A percentile compares a stretch with the other conserved stretches of the same genome.
phyloP scores from a whole-genome alignment of 192 early-diverging fungal species.

The Coemansia sp. region DNA sequence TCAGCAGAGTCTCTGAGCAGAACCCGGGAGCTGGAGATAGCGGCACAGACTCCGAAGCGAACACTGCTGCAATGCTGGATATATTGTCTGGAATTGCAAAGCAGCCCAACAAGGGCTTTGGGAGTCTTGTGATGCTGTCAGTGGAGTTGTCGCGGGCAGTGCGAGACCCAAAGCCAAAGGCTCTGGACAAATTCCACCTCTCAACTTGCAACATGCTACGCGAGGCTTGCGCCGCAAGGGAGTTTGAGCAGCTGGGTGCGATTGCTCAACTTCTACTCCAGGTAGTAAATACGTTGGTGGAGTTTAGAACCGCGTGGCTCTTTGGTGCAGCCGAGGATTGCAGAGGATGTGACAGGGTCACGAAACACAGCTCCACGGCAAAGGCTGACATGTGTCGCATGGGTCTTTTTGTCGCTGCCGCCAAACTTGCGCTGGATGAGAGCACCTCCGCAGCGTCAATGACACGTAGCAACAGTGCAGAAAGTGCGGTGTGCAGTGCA shows the following conservation, averaged over 20 bases:
- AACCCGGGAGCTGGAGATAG: background rate
- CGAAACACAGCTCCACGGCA: too few relatives aligned
- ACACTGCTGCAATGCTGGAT: slow-evolving; percentile 5
- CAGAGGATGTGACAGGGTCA: too few relatives aligned
- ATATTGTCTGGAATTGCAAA: slow-evolving; percentile 20
- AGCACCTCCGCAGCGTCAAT: background rate
- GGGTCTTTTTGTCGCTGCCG: slow-evolving; percentile 4
- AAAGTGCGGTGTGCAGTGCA: slow-evolving; percentile 4
- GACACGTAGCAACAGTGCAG: background rate
- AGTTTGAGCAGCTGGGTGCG: slow-evolving; percentile 20
- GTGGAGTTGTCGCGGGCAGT: slow-evolving; percentile 19
- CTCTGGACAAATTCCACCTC: slow-evolving; percentile 17
- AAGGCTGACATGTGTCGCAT: background rate
- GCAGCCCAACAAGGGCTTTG: slow-evolving; percentile 14
- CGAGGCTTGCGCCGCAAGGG: background rate
- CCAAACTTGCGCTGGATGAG: slow-evolving; percentile 4
- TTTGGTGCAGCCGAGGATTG: slow-evolving; percentile 1
- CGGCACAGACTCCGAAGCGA: background rate
- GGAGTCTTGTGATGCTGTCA: slow-evolving; percentile 24
- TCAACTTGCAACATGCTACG: slow-evolving; percentile 12
- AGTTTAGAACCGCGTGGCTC: slow-evolving; percentile 24
- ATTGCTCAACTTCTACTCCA: slow-evolving; percentile 25
- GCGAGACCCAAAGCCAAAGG: background rate
- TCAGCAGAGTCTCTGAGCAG: background rate
- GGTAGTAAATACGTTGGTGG: slow-evolving; percentile 3